Evolutionary conservation across 2,329 filamentous ascomycete genomes (phyloP), one percentile per base, ranked within the genome.

Genomic region (Blumeriella jaapii): DNA sequence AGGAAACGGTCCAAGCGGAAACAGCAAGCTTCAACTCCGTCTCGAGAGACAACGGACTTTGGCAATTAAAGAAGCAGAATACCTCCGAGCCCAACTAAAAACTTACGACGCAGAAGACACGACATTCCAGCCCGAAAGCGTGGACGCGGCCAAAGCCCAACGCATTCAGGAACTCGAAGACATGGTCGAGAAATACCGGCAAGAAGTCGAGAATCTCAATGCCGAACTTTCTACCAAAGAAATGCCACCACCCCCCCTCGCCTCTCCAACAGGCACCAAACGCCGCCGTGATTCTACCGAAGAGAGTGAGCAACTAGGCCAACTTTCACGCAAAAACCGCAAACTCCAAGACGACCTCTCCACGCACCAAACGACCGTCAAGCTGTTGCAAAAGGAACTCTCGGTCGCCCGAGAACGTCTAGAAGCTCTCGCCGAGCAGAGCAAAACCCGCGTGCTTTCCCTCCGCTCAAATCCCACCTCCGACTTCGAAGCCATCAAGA

Each of bases 401-500:
- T 69, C 77, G 25, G 79, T 86, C 8, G 67, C 71, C 37, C 68
- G 74, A 39, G 74, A 81, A 19, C 86, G 94, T 54, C 73, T 96
- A 15, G 69, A 71, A 29, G 65, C 67, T 1, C 71, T 71, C 5
- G 68, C 71, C 42, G 68, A 78, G 31, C 74, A 78, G 12, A 80
- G 76, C 18, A 77, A 82, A 44, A 93, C 80, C 3, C 82, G 91
- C 22, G 69, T 96, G 30, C 71, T 98, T 16, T 80, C 91, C 36
- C 67, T 96, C 10, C 81, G 85, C 39, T 78, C 81, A n/a, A 98
- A 98, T 57, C 91, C 91, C 0, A 96, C 91, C 0, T 76, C 86
- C 0, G 75, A 91, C 51, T 74, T 74, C 40, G 85, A 94, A 60
- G 79, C 81, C 3, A 74, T 94, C 57, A 94, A 96, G 61, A 68